Percentiles rank a stretch among this genome's conserved stretches.
These are phyloP conservation scores for Fomitopsis palustris DNA, from an alignment of 1,284 basidiomycete genomes.

Conservation along the genomic window DNA sequence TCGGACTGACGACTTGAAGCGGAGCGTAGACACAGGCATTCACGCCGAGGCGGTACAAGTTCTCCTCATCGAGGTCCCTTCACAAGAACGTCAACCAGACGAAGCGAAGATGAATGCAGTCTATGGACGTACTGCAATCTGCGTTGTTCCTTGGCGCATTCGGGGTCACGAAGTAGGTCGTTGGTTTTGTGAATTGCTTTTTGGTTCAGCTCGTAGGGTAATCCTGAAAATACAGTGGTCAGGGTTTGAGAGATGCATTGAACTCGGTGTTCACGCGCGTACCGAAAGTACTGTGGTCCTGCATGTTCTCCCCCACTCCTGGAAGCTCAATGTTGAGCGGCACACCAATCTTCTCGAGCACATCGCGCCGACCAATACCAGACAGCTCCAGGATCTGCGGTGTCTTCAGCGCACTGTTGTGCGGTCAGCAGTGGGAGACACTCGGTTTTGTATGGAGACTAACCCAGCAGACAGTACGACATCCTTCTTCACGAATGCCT, in stretches of 20 bases:
- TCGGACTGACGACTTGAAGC: conserved; percentile 1
- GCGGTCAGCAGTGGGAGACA: background rate
- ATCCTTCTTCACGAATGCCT: conserved; percentile 20
- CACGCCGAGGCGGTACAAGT: conserved; percentile 6
- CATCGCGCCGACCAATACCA: conserved; percentile 29
- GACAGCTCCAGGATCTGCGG: conserved; percentile 39
- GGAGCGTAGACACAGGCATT: conserved; percentile 9
- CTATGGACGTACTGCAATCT: conserved; percentile 6
- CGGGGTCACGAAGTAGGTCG: conserved; percentile 9
- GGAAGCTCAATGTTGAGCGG: conserved; percentile 21
- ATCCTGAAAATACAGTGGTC: background rate
- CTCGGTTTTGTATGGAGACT: background rate
- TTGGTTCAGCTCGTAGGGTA: background rate
- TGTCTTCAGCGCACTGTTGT: conserved; percentile 5
- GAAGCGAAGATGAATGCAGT: background rate
- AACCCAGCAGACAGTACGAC: conserved; percentile 25
- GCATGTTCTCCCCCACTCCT: conserved; percentile 34
- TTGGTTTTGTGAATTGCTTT: conserved; percentile 4
- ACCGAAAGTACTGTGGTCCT: conserved; percentile 28
- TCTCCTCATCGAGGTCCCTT: conserved; percentile 4
- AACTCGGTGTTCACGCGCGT: background rate
- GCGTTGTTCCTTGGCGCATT: conserved; percentile 8
- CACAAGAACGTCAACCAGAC: background rate
- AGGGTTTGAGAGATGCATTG: background rate
- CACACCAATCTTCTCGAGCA: conserved; percentile 28